A percentile compares a stretch with the other conserved stretches of the same genome.
phyloP scores from a whole-genome alignment of 1,284 basidiomycete genomes.

The Pascua guehoae region DNA sequence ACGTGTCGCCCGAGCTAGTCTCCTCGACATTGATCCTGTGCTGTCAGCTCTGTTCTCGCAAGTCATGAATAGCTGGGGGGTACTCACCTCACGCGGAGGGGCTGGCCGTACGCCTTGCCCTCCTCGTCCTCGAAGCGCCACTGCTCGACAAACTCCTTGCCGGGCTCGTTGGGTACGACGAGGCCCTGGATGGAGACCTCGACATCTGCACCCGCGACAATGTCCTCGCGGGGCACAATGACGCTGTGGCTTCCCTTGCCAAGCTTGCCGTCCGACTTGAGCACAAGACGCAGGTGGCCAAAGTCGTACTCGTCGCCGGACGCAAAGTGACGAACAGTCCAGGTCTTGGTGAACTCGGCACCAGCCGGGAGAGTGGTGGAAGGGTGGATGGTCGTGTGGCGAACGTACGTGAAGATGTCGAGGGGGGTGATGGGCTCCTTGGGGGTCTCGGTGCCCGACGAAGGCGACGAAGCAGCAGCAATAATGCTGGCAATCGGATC shows the following conservation, averaged over 20 bases:
- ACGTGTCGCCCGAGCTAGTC: slow-evolving; percentile 17
- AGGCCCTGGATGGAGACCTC: slow-evolving; percentile 34
- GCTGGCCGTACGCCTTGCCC: slow-evolving; percentile 40
- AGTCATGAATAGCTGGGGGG: neutral
- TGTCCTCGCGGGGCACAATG: slow-evolving; percentile 22
- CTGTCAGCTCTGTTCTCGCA: too few species aligned
- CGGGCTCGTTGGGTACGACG: slow-evolving; percentile 34
- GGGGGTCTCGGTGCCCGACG: neutral
- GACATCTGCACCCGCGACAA: slow-evolving; percentile 34
- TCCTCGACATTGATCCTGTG: slow-evolving; percentile 30
- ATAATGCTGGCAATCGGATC: slow-evolving; percentile 10
- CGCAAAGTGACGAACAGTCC: slow-evolving; percentile 42
- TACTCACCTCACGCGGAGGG: slow-evolving; percentile 35
- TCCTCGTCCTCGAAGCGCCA: slow-evolving; percentile 44
- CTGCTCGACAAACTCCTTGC: slow-evolving; percentile 34
- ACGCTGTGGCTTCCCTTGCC: slow-evolving; percentile 21
- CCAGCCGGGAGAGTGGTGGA: slow-evolving; percentile 37
- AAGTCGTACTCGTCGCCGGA: slow-evolving; percentile 37
- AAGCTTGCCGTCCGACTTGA: slow-evolving; percentile 19
- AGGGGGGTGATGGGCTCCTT: slow-evolving; percentile 16
- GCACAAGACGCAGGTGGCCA: slow-evolving; percentile 30
- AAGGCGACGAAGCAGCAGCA: neutral
- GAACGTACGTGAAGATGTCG: slow-evolving; percentile 44
- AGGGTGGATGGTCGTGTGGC: slow-evolving; percentile 39
- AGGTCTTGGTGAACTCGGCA: slow-evolving; percentile 45